Percentiles rank a stretch among this genome's conserved stretches.
These are phyloP conservation scores for Cyberlindnera mycetangii DNA, from an alignment of 805 yeast genomes.

Conservation along the genomic window DNA sequence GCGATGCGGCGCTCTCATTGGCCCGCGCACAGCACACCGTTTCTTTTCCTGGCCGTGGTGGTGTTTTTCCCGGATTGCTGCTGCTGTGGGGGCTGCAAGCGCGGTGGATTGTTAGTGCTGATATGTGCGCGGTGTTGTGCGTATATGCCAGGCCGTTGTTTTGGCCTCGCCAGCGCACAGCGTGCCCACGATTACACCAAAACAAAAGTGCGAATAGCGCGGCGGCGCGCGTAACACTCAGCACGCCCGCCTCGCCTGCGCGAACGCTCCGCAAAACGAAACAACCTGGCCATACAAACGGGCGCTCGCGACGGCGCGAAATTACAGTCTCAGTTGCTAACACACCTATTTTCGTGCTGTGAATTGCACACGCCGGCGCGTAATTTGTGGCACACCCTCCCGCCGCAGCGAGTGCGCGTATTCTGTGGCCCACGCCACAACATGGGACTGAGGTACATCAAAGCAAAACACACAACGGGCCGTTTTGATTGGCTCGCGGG, in stretches of 20 bases:
- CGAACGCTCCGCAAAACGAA: neutral
- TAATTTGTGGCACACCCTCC: neutral
- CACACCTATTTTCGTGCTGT: constrained; percentile 5
- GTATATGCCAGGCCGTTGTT: neutral
- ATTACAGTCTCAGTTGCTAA: constrained; percentile 6
- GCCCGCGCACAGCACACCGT: neutral
- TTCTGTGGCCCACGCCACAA: neutral
- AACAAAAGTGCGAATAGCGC: neutral
- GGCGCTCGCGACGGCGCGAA: constrained; percentile 1
- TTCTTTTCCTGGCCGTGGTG: neutral
- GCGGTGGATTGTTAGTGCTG: neutral
- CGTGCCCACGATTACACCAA: constrained; percentile 1
- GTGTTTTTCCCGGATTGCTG: no score
- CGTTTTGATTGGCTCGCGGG: constrained; percentile 8
- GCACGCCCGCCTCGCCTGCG: neutral
- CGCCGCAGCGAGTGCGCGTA: neutral
- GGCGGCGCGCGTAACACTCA: neutral
- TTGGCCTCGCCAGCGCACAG: neutral
- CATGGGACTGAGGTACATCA: neutral
- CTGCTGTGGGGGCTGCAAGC: neutral
- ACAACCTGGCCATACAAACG: constrained; percentile 8
- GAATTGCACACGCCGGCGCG: neutral
- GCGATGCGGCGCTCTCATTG: constrained; percentile 2
- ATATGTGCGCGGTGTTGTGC: neutral
- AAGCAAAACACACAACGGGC: neutral